phyloP scores from a whole-genome alignment of 2,329 filamentous ascomycete genomes.

The Basipetospora chlamydospora region DNA sequence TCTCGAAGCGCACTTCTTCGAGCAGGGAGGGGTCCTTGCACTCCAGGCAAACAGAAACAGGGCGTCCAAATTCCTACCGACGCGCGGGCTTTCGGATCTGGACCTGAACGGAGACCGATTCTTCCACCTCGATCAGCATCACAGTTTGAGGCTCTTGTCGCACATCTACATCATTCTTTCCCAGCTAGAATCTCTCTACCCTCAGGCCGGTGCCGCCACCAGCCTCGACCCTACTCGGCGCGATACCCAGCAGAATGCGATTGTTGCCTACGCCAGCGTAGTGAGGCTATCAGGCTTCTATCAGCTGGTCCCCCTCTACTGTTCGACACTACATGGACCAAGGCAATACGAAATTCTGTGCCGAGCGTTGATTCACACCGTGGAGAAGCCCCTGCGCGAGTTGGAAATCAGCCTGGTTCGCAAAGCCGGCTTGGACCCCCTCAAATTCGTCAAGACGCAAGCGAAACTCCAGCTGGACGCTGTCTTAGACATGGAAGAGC shows the following conservation, averaged over 20 bases:
- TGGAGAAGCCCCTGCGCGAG: conserved; percentile 47
- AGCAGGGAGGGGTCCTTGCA: conserved; percentile 40
- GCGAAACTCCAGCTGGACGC: conserved; percentile 36
- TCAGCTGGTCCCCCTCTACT: conserved; percentile 76
- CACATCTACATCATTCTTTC: conserved; percentile 54
- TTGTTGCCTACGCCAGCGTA: conserved; percentile 70
- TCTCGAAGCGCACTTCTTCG: conserved; percentile 39
- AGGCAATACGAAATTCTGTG: conserved; percentile 59
- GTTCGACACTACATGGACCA: conserved; percentile 55
- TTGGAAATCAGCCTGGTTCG: conserved; percentile 61
- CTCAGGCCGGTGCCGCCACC: not conserved
- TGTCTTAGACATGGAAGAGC: conserved; percentile 19
- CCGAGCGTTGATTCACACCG: conserved; percentile 60
- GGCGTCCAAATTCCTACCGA: conserved; percentile 11
- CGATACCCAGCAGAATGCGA: conserved; percentile 54
- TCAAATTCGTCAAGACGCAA: conserved; percentile 60
- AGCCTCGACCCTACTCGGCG: conserved; percentile 10
- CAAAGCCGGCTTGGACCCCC: conserved; percentile 56
- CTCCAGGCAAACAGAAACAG: conserved; percentile 20
- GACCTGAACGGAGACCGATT: conserved; percentile 29
- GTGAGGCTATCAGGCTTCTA: conserved; percentile 58
- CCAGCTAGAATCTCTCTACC: conserved; percentile 44
- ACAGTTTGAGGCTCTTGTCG: conserved; percentile 52
- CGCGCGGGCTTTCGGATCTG: conserved; percentile 16
- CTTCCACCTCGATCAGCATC: conserved; percentile 41